These are phyloP conservation scores for Termitomyces sp. DNA, from an alignment of 768 basidiomycete species.

Conservation along the genomic window DNA sequence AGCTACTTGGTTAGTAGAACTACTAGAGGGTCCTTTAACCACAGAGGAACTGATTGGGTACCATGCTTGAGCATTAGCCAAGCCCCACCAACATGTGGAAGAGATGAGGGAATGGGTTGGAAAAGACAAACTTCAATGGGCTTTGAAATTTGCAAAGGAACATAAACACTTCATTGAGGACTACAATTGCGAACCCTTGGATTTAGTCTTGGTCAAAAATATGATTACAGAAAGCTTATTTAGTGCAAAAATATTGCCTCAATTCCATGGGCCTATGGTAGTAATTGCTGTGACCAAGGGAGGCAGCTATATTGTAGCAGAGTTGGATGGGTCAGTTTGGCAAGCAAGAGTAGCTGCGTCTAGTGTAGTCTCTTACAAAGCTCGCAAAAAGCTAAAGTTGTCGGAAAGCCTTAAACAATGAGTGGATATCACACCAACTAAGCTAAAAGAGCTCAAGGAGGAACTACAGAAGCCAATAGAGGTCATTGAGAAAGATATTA, in stretches of 20 bases:
- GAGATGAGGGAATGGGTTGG: background rate
- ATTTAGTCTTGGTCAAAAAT: background rate
- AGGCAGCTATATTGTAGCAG: background rate
- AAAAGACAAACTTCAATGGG: background rate
- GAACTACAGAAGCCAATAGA: background rate
- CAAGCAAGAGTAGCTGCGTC: background rate
- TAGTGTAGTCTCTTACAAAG: background rate
- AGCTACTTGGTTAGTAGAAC: background rate
- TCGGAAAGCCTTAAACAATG: background rate
- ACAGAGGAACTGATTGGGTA: too few species aligned
- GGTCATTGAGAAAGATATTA: background rate
- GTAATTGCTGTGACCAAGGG: background rate
- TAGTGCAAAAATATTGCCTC: background rate
- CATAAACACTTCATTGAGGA: background rate
- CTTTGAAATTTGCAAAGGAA: background rate
- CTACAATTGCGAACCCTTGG: background rate
- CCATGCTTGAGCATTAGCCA: too few species aligned
- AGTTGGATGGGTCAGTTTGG: background rate
- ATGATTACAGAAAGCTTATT: background rate
- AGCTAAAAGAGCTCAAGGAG: background rate
- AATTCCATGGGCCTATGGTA: background rate
- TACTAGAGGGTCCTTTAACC: too few species aligned
- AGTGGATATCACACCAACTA: background rate
- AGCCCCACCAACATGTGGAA: too few species aligned
- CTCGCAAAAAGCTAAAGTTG: background rate